These are phyloP conservation scores for Claviceps monticola DNA, from an alignment of 2,329 filamentous ascomycete genomes.

Conservation along the genomic window DNA sequence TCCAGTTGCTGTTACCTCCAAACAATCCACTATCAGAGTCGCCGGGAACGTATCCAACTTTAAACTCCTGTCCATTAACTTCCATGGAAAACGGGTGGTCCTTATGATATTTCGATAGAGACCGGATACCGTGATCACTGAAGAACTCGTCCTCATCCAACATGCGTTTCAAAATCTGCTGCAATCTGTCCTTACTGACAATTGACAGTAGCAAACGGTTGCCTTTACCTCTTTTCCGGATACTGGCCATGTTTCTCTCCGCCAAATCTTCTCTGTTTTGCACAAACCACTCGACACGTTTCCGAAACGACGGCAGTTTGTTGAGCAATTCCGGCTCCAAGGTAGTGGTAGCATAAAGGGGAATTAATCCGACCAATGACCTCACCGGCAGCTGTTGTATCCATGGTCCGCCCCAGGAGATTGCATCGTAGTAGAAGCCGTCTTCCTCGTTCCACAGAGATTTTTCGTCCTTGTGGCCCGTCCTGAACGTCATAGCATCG, in stretches of 20 bases:
- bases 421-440: constrained; percentile 97
- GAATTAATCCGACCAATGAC: constrained; percentile 86
- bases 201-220: constrained; percentile 77
- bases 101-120: constrained; percentile 82
- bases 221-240: constrained; percentile 79
- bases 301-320: constrained; percentile 84
- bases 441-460: constrained; percentile 95
- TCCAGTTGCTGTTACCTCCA: constrained; percentile 96
- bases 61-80: constrained; percentile 81
- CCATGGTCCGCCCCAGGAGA: constrained; percentile 89
- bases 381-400: constrained; percentile 84
- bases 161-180: constrained; percentile 83
- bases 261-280: constrained; percentile 75
- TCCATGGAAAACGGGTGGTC: constrained; percentile 89
- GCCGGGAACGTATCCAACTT: constrained; percentile 82
- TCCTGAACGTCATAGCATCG: constrained; percentile 85
- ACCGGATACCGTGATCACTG: constrained; percentile 78
- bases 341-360: constrained; percentile 81
- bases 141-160: constrained; percentile 89
- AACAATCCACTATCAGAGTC: constrained; percentile 93
- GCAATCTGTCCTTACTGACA: constrained; percentile 83
- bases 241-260: constrained; percentile 88
- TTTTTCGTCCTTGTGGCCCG: constrained; percentile 54
- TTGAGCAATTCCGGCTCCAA: constrained; percentile 89
- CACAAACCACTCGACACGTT: constrained; percentile 86